Evolutionary conservation across 176 grass and related monocot species (phyloP), one percentile per base, ranked within the genome.

Genomic region (Oryza officinalis): DNA sequence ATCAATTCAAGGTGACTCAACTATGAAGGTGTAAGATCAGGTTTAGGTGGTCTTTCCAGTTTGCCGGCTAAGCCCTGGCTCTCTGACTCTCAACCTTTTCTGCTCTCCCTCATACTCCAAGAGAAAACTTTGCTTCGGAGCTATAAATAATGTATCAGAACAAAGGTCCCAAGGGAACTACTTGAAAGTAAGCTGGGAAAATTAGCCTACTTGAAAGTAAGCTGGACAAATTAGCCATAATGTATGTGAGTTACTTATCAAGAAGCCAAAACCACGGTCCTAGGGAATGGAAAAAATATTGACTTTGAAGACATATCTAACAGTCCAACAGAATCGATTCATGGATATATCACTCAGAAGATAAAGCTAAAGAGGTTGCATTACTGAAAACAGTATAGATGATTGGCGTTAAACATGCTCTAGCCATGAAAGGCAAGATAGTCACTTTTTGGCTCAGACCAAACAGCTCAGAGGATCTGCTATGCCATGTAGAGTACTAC

Each of bases 341-440:
- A 61, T 61, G 57, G 57, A 23, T 60, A 8, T 23, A 23, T 11
- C 8, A 25, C 22, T 25, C n/a, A 25, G 57, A 46, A 72, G 26
- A 72, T 17, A 72, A 72, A 72, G 22, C 70, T 9, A 25, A 41
- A 72, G 12, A 46, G 23, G 13, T 10, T 0, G 30, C 50, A 45
- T 63, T 45, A 72, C 13, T 44, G 25, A 30, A 57, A 72, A 63
- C 17, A 31, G 9, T 15, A 14, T 8, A 27, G 13, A 4, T 45
- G 25, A 47, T 65, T 81, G 26, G 37, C 11, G 30, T 30, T 64
- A 41, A 63, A 77, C 14, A 47, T 31, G 41, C 57, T 49, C 12
- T 4, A 31, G 8, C 75, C 5, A 44, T 32, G 66, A 77, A 83
- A 54, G 57, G 5, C 63, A 88, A 71, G 25, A 65, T 47, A 38